phyloP scores from a whole-genome alignment of 1,139 yeast species.

The Lodderomyces jiufengensis region DNA sequence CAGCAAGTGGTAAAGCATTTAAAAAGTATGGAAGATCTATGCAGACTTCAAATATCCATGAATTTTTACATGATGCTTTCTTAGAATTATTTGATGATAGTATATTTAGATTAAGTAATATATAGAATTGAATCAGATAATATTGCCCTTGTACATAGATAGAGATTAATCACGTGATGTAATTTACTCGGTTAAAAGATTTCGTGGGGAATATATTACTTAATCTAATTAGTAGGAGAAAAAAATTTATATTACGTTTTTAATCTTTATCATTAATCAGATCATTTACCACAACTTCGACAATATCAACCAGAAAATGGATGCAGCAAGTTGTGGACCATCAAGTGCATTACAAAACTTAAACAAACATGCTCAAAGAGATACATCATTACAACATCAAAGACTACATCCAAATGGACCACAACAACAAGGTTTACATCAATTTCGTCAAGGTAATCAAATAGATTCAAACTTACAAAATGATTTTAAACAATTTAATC shows the following conservation, averaged over 20 bases:
- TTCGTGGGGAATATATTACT: no score
- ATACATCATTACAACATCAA: constrained; percentile 31
- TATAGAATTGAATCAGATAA: neutral
- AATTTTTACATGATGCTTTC: constrained; percentile 62
- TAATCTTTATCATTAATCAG: no score
- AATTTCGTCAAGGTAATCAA: constrained; percentile 12
- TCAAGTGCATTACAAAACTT: constrained; percentile 34
- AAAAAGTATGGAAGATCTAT: constrained; percentile 66
- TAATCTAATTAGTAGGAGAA: no score
- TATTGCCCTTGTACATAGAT: no score
- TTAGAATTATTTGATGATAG: constrained; percentile 39
- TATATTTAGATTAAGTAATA: constrained; percentile 6
- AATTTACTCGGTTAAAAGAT: no score
- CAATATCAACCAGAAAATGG: constrained; percentile 21
- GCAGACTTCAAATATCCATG: constrained; percentile 81
- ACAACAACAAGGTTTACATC: constrained; percentile 9
- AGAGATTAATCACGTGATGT: no score
- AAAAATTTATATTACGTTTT: no score
- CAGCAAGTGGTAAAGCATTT: constrained; percentile 65
- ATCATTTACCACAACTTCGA: neutral
- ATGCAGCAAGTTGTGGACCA: constrained; percentile 36
- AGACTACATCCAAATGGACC: constrained; percentile 11
- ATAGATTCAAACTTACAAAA: constrained; percentile 31
- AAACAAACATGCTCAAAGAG: constrained; percentile 32
- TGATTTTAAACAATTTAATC: constrained; percentile 33